A percentile compares a stretch with the other conserved stretches of the same genome.
These are phyloP conservation scores for Colletotrichum sp. DNA, from an alignment of 2,329 filamentous ascomycete species.

Conservation along the genomic window DNA sequence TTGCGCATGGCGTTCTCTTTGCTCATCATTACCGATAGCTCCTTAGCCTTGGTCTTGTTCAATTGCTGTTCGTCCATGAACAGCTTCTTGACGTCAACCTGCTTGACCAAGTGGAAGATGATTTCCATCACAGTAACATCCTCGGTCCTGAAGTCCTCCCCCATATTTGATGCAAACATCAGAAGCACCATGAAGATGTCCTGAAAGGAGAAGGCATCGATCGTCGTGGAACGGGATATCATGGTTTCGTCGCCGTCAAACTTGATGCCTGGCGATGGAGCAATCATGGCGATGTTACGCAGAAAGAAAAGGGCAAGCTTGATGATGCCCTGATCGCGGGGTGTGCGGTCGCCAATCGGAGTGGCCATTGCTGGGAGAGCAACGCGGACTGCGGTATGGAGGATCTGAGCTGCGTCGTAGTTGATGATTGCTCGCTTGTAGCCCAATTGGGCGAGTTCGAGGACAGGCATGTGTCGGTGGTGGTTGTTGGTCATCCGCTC, in stretches of 20 bases:
- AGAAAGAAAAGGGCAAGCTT: constrained; percentile 89
- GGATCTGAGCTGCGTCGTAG: constrained; percentile 76
- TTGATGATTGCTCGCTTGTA: constrained; percentile 93
- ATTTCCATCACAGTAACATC: constrained; percentile 91
- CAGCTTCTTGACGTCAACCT: constrained; percentile 81
- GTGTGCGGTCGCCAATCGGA: constrained; percentile 74
- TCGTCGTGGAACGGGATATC: constrained; percentile 84
- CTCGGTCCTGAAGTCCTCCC: constrained; percentile 89
- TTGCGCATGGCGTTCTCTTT: constrained; percentile 87
- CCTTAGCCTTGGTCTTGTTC: constrained; percentile 70
- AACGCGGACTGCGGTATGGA: constrained; percentile 81
- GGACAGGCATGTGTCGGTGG: constrained; percentile 86
- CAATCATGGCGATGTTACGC: constrained; percentile 86
- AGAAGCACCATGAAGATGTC: constrained; percentile 87
- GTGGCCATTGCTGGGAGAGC: constrained; percentile 87
- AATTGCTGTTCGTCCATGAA: constrained; percentile 83
- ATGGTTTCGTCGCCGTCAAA: constrained; percentile 90
- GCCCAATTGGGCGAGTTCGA: constrained; percentile 84
- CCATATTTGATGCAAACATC: constrained; percentile 89
- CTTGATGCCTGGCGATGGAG: constrained; percentile 72
- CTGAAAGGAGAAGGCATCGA: constrained; percentile 88
- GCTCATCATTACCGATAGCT: constrained; percentile 75
- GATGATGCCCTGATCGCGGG: constrained; percentile 89
- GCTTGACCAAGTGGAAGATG: constrained; percentile 90
- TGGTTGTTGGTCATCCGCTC: constrained; percentile 91